Conservation (phyloP, 106 monocot species). For the Acanthochlamys bracteata region DNA sequence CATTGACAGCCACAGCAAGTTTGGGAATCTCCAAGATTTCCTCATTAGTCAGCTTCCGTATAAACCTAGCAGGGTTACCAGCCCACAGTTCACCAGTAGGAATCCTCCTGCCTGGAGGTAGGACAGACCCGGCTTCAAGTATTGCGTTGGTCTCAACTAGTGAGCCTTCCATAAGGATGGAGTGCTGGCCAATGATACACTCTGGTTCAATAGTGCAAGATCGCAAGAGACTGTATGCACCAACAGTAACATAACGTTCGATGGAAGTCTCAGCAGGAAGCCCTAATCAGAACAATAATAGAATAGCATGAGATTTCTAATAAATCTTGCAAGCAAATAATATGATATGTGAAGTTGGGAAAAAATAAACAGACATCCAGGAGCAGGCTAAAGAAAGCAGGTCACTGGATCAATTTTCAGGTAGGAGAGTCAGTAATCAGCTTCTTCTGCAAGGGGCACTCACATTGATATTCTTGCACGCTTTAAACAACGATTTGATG, state of each 20-base stretch:
- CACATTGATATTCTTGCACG: too few species aligned
- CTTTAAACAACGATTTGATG: too few species aligned
- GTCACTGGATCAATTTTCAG: too few species aligned
- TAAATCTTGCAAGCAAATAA: too few species aligned
- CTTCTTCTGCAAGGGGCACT: too few species aligned
- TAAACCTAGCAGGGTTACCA: conserved; percentile 85
- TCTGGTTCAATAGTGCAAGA: conserved; percentile 93
- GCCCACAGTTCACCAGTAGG: conserved; percentile 94
- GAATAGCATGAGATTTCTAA: too few species aligned
- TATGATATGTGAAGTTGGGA: too few species aligned
- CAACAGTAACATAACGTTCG: conserved; percentile 87
- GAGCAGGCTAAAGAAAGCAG: too few species aligned
- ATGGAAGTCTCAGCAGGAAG: conserved; percentile 86
- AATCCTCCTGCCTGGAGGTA: conserved; percentile 76
- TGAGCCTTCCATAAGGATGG: conserved; percentile 93
- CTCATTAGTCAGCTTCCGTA: conserved; percentile 68
- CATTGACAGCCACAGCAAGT: conserved; percentile 73
- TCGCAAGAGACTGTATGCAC: conserved; percentile 72
- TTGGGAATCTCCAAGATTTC: conserved; percentile 88
- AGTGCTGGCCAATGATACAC: conserved; percentile 88
- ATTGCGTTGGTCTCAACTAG: conserved; percentile 91
- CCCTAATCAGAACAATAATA: conserved; percentile 27
- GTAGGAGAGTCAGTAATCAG: too few species aligned
- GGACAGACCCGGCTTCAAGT: conserved; percentile 82
- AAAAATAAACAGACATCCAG: too few species aligned